phyloP scores from a whole-genome alignment of 2,329 filamentous ascomycete genomes.

The Botrytis squamosa region DNA sequence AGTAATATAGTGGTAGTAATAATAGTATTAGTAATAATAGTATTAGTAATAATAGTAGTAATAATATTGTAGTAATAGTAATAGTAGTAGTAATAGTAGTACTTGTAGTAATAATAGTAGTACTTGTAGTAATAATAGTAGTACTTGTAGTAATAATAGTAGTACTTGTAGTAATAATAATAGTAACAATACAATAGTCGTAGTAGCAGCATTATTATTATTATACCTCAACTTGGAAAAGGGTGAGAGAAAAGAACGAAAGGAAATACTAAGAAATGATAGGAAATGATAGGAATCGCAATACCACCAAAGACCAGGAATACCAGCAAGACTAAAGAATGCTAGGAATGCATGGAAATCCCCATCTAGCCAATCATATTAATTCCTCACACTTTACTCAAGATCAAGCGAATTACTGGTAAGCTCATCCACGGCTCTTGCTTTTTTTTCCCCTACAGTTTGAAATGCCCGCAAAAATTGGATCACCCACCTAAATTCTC shows the following conservation, averaged over 20 bases:
- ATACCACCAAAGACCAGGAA: too few species aligned
- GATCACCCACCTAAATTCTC: slow-evolving; percentile 15
- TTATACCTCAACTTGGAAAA: neutral
- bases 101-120: too few species aligned
- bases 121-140: neutral
- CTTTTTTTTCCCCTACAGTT: slow-evolving; percentile 16
- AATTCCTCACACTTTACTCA: neutral
- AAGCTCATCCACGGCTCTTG: neutral
- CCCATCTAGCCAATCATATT: neutral
- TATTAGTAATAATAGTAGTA: neutral
- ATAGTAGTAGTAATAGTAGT: too few species aligned
- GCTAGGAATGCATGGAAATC: slow-evolving; percentile 4
- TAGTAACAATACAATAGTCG: too few species aligned
- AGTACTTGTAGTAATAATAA: too few species aligned
- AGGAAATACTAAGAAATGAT: neutral
- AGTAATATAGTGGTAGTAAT: too few species aligned
- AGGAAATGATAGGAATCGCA: too few species aligned
- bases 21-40: too few species aligned
- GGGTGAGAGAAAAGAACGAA: neutral
- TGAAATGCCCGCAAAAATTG: slow-evolving; percentile 12
- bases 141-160: too few species aligned
- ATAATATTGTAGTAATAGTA: too few species aligned
- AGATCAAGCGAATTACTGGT: neutral
- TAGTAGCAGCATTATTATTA: too few species aligned
- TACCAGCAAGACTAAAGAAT: neutral